Percentiles rank a stretch among this genome's conserved stretches.
Evolutionary conservation across 2,329 filamentous ascomycete genomes (phyloP).

Genomic region (Mycosphaerella sp.): DNA sequence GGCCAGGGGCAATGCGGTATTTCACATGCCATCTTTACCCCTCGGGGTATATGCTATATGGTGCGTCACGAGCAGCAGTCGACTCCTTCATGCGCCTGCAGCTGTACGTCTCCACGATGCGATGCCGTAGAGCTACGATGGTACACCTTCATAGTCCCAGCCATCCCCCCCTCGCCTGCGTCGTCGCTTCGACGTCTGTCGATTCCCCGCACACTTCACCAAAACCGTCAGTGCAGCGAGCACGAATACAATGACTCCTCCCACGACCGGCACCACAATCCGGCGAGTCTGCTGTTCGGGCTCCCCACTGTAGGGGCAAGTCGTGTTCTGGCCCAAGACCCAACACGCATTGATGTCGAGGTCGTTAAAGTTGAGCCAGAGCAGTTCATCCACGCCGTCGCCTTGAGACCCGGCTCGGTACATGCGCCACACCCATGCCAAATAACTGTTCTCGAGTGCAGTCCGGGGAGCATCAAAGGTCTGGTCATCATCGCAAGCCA

Average conservation of each 20-base stretch:
- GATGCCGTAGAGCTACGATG: slow-evolving; percentile 28
- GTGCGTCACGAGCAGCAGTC: too few species aligned
- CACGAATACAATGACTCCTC: slow-evolving; percentile 56
- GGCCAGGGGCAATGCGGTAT: too few species aligned
- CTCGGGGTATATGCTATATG: too few species aligned
- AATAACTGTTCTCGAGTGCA: slow-evolving; percentile 56
- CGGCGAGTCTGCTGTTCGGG: slow-evolving; percentile 37
- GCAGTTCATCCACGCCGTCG: slow-evolving; percentile 28
- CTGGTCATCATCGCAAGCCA: slow-evolving; percentile 45
- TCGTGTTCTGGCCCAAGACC: slow-evolving; percentile 50
- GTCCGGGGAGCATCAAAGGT: slow-evolving; percentile 54
- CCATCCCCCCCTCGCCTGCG: slow-evolving; percentile 43
- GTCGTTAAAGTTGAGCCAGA: slow-evolving; percentile 58
- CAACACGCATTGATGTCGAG: slow-evolving; percentile 53
- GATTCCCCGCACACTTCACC: slow-evolving; percentile 58
- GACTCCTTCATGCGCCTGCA: too few species aligned
- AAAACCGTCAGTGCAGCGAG: slow-evolving; percentile 56
- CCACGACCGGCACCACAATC: slow-evolving; percentile 56
- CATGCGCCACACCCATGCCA: slow-evolving; percentile 36
- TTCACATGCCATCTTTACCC: too few species aligned
- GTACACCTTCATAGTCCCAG: slow-evolving; percentile 64
- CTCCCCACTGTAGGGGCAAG: slow-evolving; percentile 50
- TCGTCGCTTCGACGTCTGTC: slow-evolving; percentile 47
- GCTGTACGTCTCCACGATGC: too few species aligned
- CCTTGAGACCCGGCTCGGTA: slow-evolving; percentile 10